phyloP scores from a whole-genome alignment of 2,329 filamentous ascomycete genomes.

The Chrysoporthe austroafricana region DNA sequence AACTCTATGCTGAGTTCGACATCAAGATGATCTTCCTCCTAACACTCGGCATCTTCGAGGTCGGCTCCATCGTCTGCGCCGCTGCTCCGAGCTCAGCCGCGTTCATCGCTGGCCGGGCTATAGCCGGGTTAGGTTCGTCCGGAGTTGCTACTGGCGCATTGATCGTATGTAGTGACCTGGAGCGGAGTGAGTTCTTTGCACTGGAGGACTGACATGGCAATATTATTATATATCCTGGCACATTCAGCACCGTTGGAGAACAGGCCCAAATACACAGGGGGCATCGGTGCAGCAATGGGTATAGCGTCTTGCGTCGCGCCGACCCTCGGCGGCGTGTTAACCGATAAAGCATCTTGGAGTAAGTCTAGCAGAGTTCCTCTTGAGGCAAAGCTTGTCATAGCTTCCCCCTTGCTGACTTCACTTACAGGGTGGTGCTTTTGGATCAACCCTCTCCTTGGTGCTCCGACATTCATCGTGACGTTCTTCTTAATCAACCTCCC shows the following conservation, averaged over 20 bases:
- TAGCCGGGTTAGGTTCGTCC: conserved; percentile 7
- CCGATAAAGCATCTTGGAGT: conserved; percentile 11
- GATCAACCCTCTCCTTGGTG: conserved; percentile 6
- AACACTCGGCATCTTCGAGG: neutral
- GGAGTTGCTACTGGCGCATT: neutral
- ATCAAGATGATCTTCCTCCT: neutral
- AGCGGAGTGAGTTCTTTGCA: neutral
- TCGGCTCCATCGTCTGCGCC: conserved; percentile 8
- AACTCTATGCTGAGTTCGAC: neutral
- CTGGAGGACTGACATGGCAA: neutral
- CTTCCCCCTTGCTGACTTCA: neutral
- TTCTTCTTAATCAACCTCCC: conserved; percentile 4
- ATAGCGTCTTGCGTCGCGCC: neutral
- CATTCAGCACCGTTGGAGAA: neutral
- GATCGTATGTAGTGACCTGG: neutral
- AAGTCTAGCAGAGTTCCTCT: neutral
- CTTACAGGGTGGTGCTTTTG: conserved; percentile 11
- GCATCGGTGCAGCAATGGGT: conserved; percentile 8
- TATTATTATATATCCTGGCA: neutral
- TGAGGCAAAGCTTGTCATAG: neutral
- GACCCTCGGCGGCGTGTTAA: conserved; percentile 2
- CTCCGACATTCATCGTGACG: neutral
- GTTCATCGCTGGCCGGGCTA: conserved; percentile 8
- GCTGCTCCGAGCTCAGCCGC: conserved; percentile 6
- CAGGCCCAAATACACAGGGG: conserved; percentile 6